Conservation (phyloP, 140 eudicot genomes). For the Flaveria floridana region DNA sequence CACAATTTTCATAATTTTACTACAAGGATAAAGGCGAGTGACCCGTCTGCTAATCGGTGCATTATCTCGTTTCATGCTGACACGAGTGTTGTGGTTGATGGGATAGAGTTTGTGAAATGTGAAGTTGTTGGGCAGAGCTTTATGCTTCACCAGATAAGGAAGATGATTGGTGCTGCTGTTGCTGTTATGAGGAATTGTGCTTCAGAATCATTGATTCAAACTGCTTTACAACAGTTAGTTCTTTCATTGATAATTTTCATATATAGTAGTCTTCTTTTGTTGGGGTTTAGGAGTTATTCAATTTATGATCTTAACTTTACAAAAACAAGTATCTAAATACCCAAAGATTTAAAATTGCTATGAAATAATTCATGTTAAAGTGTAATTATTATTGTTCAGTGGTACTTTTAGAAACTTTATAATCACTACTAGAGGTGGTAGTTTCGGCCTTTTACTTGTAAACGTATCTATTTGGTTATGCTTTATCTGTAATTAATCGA, state of each 20-base stretch:
- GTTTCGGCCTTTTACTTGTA: background rate
- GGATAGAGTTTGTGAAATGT: constrained; percentile 86
- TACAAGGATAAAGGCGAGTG: constrained; percentile 76
- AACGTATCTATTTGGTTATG: background rate
- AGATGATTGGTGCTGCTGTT: constrained; percentile 91
- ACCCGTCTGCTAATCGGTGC: constrained; percentile 72
- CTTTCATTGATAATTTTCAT: background rate
- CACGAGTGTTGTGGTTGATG: constrained; percentile 57
- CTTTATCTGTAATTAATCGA: background rate
- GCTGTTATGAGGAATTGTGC: constrained; percentile 78
- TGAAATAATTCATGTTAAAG: background rate
- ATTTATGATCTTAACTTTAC: background rate
- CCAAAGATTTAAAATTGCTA: background rate
- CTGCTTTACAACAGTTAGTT: constrained; percentile 69
- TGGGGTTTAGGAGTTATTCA: background rate
- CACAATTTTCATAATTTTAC: constrained; percentile 92
- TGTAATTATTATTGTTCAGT: background rate
- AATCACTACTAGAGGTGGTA: background rate
- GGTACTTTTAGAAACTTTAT: background rate
- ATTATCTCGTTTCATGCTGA: constrained; percentile 68
- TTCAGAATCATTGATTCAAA: constrained; percentile 67
- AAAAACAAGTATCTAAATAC: background rate
- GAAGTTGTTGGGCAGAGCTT: constrained; percentile 94
- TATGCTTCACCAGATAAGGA: constrained; percentile 96
- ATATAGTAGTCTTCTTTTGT: background rate